phyloP scores from a whole-genome alignment of 805 yeast species.

The Candida ovalis region DNA sequence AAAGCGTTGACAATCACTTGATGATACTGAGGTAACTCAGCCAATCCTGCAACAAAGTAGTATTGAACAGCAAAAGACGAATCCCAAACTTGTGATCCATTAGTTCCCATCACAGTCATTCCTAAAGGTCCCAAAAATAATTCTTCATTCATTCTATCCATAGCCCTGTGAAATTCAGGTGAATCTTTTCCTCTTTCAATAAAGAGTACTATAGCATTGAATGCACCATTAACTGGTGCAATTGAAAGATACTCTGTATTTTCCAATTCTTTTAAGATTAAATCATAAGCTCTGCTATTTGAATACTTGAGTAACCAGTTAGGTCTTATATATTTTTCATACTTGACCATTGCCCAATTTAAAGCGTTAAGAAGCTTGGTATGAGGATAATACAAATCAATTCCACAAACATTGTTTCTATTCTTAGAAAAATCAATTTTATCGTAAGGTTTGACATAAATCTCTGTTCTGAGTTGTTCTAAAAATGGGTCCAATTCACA shows the following conservation, averaged over 20 bases:
- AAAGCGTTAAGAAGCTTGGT: slow-evolving; percentile 58
- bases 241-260: slow-evolving; percentile 83
- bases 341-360: slow-evolving; percentile 56
- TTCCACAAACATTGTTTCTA: slow-evolving; percentile 84
- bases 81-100: slow-evolving; percentile 98
- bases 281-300: slow-evolving; percentile 50
- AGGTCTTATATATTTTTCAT: slow-evolving; percentile 76
- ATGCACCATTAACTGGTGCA: slow-evolving; percentile 91
- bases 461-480: slow-evolving; percentile 65
- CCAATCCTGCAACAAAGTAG: slow-evolving; percentile 73
- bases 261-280: slow-evolving; percentile 66
- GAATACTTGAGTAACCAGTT: slow-evolving; percentile 57
- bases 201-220: slow-evolving; percentile 70
- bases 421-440: slow-evolving; percentile 63
- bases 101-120: slow-evolving; percentile 91
- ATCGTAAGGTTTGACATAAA: slow-evolving; percentile 65
- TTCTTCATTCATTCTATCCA: slow-evolving; percentile 66
- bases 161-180: slow-evolving; percentile 48
- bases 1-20: slow-evolving; percentile 63
- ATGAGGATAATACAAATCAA: slow-evolving; percentile 94
- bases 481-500: slow-evolving; percentile 66
- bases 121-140: slow-evolving; percentile 88
- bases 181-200: slow-evolving; percentile 71
- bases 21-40: slow-evolving; percentile 61
- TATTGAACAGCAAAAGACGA: slow-evolving; percentile 88